Base-by-base conservation (phyloP, 768 basidiomycete genomes). In the Baorangia bicolor region DNA sequence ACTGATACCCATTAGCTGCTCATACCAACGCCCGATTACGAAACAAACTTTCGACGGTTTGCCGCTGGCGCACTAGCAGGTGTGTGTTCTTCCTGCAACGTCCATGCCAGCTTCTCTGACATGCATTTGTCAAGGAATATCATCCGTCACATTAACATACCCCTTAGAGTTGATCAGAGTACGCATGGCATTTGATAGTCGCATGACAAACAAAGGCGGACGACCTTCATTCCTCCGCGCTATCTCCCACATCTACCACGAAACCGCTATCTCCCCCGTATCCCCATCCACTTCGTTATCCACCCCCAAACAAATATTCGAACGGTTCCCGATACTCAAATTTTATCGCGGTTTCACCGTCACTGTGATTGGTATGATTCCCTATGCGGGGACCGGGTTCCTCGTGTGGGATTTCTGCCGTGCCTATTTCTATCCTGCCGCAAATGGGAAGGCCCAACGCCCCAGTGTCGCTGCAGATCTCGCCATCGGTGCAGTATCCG, bases 311-410 rank as follows among this genome's bases (percentile, higher is more conserved):
- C 56, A 65, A 66, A 21, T 65, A 51, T 80, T 94, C 63, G 74
- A 81, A 41, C 81, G 81, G 13, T 83, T 89, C 64, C 89, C 90
- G 16, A 68, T 92, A 49, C 80, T 94, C 52, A 92, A 95, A 65
- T 94, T 98, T 74, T 99, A 98, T 69, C 90, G 97, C 21, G 96
- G 97, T n/a, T 98, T 98, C 74, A 86, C 87, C 8, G 93, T 97
- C 28, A 94, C 94, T 21, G 73, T 98, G 37, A 71, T 84, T 13
- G 96, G 97, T 42, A 98, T 98, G 81, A 78, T 98, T 31, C 96
- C 96, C 6, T 98, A 98, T 64, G 93, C 94, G 4, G 96, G 96
- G 20, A 91, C 93, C 3, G 92, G 92, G 13, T 98, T 98, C 77
- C 81, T 98, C 43, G 86, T 88, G 31, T 98, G 93, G 88, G 95